These are phyloP conservation scores for Zymoseptoria brevis DNA, from an alignment of 2,329 filamentous ascomycete species.

Conservation along the genomic window DNA sequence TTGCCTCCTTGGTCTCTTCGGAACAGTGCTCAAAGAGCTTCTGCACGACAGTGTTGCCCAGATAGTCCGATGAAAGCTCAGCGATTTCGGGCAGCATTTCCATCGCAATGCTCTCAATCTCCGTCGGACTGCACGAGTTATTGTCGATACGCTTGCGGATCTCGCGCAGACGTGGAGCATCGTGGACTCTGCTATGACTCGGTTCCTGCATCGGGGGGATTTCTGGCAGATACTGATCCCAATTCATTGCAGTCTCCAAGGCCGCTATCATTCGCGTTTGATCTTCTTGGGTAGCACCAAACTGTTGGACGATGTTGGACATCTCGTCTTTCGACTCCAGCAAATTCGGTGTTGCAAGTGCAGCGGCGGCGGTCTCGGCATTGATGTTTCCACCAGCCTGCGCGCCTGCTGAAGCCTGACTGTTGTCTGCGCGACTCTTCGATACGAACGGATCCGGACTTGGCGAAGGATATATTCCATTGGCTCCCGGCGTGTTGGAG, in stretches of 20 bases:
- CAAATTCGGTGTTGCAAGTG: slow-evolving; percentile 63
- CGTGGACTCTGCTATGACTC: slow-evolving; percentile 78
- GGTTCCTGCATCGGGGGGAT: slow-evolving; percentile 86
- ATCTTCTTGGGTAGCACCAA: slow-evolving; percentile 79
- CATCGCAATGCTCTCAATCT: slow-evolving; percentile 86
- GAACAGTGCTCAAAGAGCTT: slow-evolving; percentile 97
- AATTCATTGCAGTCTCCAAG: slow-evolving; percentile 70
- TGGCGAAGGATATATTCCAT: slow-evolving; percentile 79
- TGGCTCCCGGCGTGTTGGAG: slow-evolving; percentile 78
- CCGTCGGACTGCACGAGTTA: slow-evolving; percentile 71
- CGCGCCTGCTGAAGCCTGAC: slow-evolving; percentile 23
- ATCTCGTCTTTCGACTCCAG: slow-evolving; percentile 76
- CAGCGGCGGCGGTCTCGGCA: slow-evolving; percentile 42
- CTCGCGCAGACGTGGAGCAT: slow-evolving; percentile 88
- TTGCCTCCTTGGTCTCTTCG: slow-evolving; percentile 79
- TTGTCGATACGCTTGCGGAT: slow-evolving; percentile 98
- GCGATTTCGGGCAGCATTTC: slow-evolving; percentile 96
- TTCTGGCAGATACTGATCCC: slow-evolving; percentile 64
- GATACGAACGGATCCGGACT: slow-evolving; percentile 72
- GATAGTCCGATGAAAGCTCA: slow-evolving; percentile 88
- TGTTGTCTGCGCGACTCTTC: slow-evolving; percentile 31
- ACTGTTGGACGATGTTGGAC: slow-evolving; percentile 73
- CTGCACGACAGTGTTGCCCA: slow-evolving; percentile 98
- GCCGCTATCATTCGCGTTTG: slow-evolving; percentile 61
- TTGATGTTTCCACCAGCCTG: slow-evolving; percentile 28